Evolutionary conservation across 768 basidiomycete species (phyloP).

Genomic region (Leccinellum rugosiceps): DNA sequence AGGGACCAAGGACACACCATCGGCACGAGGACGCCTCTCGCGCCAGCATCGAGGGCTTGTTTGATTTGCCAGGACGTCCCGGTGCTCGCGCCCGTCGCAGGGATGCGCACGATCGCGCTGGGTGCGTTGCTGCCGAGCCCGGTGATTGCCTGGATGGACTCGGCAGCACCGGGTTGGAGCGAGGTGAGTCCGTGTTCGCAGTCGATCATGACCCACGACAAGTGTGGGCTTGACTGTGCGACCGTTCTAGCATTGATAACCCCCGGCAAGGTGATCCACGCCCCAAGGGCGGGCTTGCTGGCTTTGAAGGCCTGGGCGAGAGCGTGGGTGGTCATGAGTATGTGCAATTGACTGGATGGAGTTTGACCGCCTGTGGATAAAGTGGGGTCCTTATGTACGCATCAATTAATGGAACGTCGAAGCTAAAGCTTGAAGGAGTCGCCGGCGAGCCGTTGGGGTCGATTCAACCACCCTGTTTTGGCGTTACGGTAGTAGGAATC

Average conservation of each 20-base stretch:
- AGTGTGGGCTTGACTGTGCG: conserved; percentile 50
- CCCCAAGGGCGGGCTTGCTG: conserved; percentile 61
- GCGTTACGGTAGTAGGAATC: neutral
- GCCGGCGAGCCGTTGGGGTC: conserved; percentile 1
- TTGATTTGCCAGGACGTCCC: conserved; percentile 72
- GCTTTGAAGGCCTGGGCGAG: conserved; percentile 52
- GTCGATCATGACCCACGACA: conserved; percentile 65
- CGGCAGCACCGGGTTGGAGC: conserved; percentile 53
- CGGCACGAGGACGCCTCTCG: conserved; percentile 60
- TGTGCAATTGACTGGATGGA: neutral
- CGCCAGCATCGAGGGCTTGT: conserved; percentile 65
- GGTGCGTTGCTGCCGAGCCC: conserved; percentile 43
- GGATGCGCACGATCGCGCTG: conserved; percentile 57
- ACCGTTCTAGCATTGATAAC: conserved; percentile 55
- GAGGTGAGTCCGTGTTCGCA: conserved; percentile 66
- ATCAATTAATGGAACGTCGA: neutral
- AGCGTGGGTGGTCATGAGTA: conserved; percentile 49
- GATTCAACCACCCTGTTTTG: neutral
- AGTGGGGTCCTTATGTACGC: neutral
- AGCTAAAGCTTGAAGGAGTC: neutral
- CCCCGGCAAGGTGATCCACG: conserved; percentile 64
- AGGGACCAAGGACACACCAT: conserved; percentile 43
- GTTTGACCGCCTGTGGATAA: neutral
- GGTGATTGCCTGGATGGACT: conserved; percentile 53
- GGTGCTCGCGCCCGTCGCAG: conserved; percentile 55